These are phyloP conservation scores for Phytophthora capsici DNA, from an alignment of 352 stramenopile species.

Conservation along the genomic window DNA sequence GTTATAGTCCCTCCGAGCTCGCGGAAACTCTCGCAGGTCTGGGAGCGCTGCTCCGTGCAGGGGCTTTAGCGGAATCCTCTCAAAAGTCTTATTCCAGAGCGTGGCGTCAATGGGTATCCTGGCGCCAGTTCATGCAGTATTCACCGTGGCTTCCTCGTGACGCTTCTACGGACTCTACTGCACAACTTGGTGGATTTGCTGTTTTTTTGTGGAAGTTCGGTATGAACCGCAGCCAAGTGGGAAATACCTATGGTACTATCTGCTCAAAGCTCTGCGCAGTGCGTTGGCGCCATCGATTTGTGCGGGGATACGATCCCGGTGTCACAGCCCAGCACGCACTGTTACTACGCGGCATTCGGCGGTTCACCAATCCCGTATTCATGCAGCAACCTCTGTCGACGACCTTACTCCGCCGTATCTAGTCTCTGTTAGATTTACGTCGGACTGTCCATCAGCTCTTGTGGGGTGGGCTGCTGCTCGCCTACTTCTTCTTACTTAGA, in stretches of 20 bases:
- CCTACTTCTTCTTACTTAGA: neutral
- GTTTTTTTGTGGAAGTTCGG: conserved; percentile 26
- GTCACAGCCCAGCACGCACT: neutral
- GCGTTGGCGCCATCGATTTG: conserved; percentile 15
- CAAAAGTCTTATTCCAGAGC: neutral
- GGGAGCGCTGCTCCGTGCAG: conserved; percentile 19
- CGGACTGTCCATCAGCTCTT: neutral
- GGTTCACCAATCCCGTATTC: neutral
- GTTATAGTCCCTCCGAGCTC: conserved; percentile 5
- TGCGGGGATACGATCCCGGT: conserved; percentile 2
- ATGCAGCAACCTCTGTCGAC: no score
- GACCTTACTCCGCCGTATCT: neutral
- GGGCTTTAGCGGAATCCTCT: conserved; percentile 8
- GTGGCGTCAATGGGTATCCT: neutral
- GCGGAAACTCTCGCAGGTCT: conserved; percentile 16
- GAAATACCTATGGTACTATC: conserved; percentile 31
- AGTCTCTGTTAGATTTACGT: neutral
- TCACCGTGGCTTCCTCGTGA: neutral
- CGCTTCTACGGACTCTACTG: neutral
- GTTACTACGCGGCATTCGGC: neutral
- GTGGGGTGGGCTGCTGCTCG: neutral
- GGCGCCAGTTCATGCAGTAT: neutral
- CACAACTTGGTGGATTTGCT: conserved; percentile 13
- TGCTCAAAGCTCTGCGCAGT: conserved; percentile 19
- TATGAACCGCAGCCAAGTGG: conserved; percentile 4